Base-by-base conservation (phyloP, 495 filamentous ascomycete species). In the Hypoxylon crocopeplum region DNA sequence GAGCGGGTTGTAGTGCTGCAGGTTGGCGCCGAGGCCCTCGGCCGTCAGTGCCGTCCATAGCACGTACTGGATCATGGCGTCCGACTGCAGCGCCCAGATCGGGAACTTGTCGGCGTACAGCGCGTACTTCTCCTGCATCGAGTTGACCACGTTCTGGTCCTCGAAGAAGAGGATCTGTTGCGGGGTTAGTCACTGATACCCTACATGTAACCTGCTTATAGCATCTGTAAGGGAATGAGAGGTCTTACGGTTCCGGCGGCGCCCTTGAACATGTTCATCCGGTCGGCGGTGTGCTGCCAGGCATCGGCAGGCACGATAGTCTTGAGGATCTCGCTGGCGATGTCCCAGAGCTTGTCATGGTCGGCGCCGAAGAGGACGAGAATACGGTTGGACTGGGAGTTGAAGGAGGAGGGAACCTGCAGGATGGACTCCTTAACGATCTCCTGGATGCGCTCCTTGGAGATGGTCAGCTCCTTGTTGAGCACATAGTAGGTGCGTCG, bases 1-100 rank as follows among this genome's bases (percentile, higher is more conserved):
- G 41, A 88, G 64, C 1, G 87, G 81, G 79, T 87, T 88, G 77
- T 90, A 89, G 71, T 90, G 88, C 77, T 92, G 88, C 3, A 92
- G 78, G 75, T 85, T 90, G 68, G 80, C 82, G 37, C 87, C 88
- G 27, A 90, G 75, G 27, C 88, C 88, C 73, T 90, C 87, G 53
- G 79, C 76, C 72, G 87, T 84, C 30, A 92, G 77, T 0, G 83
- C 81, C 0, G 81, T 84, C 88, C 88, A 92, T 38, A 86, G 48
- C 16, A 77, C 73, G 74, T 76, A 84, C 73, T 90, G 86, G 68
- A 85, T 76, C 85, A 91, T 91, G 69, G 77, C 88, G 48, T 72
- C 76, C 33, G 78, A 79, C 70, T 91, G 86, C 32, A 75, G 68
- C 48, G 82, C 81, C 84, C 84, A 88, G 66, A 62, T 59, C 56